Conservation (phyloP, 2,329 filamentous ascomycete genomes). For the Fusarium abutilonis region DNA sequence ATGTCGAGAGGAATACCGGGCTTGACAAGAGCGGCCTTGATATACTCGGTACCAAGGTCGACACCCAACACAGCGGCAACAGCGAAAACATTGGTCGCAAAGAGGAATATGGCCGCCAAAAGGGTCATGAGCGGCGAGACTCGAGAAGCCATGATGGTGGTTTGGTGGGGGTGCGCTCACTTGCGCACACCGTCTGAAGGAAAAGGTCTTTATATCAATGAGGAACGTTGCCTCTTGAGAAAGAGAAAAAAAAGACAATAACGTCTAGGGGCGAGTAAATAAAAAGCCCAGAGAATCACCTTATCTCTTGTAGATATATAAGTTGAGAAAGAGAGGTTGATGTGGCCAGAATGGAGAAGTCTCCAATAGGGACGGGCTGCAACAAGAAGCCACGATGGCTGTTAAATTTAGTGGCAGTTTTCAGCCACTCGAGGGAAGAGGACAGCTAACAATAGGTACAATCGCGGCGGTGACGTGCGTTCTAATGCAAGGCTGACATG, state of each 20-base stretch:
- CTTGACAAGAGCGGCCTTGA: conserved; percentile 96
- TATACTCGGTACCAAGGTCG: conserved; percentile 94
- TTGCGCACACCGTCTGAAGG: conserved; percentile 34
- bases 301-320: conserved; percentile 12
- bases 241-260: conserved; percentile 32
- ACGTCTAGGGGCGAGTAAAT: conserved; percentile 26
- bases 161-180: conserved; percentile 42
- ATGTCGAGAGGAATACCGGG: conserved; percentile 97
- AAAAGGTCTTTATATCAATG: conserved; percentile 22
- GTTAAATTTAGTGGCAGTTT: conserved; percentile 36
- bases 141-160: conserved; percentile 49
- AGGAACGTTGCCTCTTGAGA: conserved; percentile 24
- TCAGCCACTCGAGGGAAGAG: conserved; percentile 47
- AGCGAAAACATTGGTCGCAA: conserved; percentile 60
- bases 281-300: conserved; percentile 29
- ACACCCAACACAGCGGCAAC: conserved; percentile 84
- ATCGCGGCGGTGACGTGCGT: conserved; percentile 36
- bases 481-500: conserved; percentile 44
- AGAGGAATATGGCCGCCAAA: conserved; percentile 52
- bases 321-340: conserved; percentile 45
- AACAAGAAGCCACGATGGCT: conserved; percentile 47
- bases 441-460: conserved; percentile 49
- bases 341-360: conserved; percentile 49
- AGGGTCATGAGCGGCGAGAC: conserved; percentile 53
- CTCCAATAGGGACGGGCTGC: conserved; percentile 31